phyloP scores from a whole-genome alignment of 768 basidiomycete genomes.

The Wakefieldia striispora region DNA sequence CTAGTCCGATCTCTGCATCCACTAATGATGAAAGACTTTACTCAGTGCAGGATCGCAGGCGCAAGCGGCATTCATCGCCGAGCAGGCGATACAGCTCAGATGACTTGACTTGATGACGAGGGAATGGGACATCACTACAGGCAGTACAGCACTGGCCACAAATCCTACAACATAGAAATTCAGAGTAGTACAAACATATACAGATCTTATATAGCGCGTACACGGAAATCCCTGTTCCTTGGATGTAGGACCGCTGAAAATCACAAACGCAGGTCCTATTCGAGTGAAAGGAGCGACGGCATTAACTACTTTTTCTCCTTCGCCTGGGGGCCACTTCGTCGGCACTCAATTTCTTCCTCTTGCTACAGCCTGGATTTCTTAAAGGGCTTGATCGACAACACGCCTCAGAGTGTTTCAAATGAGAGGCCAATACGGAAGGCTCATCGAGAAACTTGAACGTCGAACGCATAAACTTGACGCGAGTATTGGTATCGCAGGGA shows the following conservation, averaged over 20 bases:
- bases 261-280: slow-evolving; percentile 73
- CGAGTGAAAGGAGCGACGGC: slow-evolving; percentile 77
- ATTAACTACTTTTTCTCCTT: slow-evolving; percentile 53
- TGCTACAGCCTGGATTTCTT: slow-evolving; percentile 43
- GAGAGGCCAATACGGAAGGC: slow-evolving; percentile 22
- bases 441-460: slow-evolving; percentile 38
- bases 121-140: too few species aligned
- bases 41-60: too few species aligned
- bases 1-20: too few species aligned
- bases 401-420: slow-evolving; percentile 64
- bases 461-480: slow-evolving; percentile 64
- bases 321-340: slow-evolving; percentile 45
- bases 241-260: slow-evolving; percentile 55
- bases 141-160: too few species aligned
- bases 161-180: too few species aligned
- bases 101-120: too few species aligned
- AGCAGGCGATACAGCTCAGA: too few species aligned
- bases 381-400: slow-evolving; percentile 64
- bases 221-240: slow-evolving; percentile 58
- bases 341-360: slow-evolving; percentile 41
- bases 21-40: too few species aligned
- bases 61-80: too few species aligned
- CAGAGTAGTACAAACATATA: too few species aligned
- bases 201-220: too few species aligned
- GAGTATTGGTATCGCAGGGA: slow-evolving; percentile 72